These are phyloP conservation scores for Diplogelasinospora grovesii DNA, from an alignment of 495 filamentous ascomycete species.

Conservation along the genomic window DNA sequence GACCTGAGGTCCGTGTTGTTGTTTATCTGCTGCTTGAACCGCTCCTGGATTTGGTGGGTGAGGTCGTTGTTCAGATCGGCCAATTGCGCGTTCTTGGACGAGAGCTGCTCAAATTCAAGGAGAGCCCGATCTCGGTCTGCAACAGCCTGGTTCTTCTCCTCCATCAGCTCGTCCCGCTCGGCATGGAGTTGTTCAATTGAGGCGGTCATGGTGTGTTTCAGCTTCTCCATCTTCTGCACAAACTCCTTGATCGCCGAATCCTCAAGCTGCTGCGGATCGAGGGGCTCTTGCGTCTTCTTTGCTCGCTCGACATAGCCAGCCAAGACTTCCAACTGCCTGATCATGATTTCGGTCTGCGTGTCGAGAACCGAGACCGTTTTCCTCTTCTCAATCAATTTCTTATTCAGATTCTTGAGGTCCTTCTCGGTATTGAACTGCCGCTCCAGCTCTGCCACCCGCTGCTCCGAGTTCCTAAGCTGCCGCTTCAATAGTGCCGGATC, in stretches of 20 bases:
- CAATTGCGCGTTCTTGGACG: constrained; percentile 86
- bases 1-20: constrained; percentile 46
- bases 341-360: constrained; percentile 88
- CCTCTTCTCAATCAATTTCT: constrained; percentile 83
- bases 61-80: constrained; percentile 91
- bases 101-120: constrained; percentile 91
- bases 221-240: constrained; percentile 73
- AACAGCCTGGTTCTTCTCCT: constrained; percentile 73
- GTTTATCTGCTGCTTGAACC: constrained; percentile 74
- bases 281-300: constrained; percentile 64
- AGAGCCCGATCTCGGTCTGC: constrained; percentile 84
- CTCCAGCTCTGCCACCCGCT: constrained; percentile 78
- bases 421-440: constrained; percentile 59
- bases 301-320: constrained; percentile 56
- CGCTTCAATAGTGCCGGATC: constrained; percentile 67
- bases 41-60: constrained; percentile 86
- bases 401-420: constrained; percentile 77
- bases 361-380: constrained; percentile 95
- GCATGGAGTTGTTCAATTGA: constrained; percentile 80
- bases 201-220: constrained; percentile 72
- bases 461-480: constrained; percentile 73
- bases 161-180: constrained; percentile 70
- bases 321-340: constrained; percentile 83
- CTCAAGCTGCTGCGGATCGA: constrained; percentile 70
- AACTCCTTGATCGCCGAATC: constrained; percentile 83